These are phyloP conservation scores for Myochromella boudieri DNA, from an alignment of 768 basidiomycete species.

Conservation along the genomic window DNA sequence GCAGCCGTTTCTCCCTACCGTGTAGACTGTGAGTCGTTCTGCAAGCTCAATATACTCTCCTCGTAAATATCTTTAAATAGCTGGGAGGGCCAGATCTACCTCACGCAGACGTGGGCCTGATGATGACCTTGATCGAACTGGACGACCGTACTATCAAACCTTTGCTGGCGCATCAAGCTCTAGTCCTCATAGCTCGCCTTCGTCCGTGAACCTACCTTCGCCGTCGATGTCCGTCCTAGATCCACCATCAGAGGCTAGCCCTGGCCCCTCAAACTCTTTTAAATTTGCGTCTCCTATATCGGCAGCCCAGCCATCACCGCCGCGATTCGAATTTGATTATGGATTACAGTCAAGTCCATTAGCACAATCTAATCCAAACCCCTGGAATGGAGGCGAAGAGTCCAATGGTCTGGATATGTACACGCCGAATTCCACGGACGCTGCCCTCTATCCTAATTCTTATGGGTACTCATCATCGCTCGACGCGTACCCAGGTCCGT, in stretches of 20 bases:
- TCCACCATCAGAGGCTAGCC: slow-evolving; percentile 51
- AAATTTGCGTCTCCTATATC: slow-evolving; percentile 46
- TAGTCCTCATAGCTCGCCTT: slow-evolving; percentile 76
- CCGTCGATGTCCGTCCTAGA: slow-evolving; percentile 58
- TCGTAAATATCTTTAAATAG: slow-evolving; percentile 23
- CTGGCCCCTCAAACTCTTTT: slow-evolving; percentile 49
- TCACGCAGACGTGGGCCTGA: slow-evolving; percentile 74
- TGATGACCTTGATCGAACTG: slow-evolving; percentile 50
- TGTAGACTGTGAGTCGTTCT: slow-evolving; percentile 54
- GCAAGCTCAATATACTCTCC: not conserved
- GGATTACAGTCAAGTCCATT: slow-evolving; percentile 38
- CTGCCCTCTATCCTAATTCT: slow-evolving; percentile 41
- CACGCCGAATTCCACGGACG: slow-evolving; percentile 39
- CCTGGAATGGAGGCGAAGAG: slow-evolving; percentile 45
- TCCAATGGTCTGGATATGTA: slow-evolving; percentile 41
- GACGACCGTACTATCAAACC: slow-evolving; percentile 48
- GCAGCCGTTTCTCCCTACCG: slow-evolving; percentile 65
- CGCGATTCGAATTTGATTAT: slow-evolving; percentile 59
- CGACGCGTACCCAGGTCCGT: slow-evolving; percentile 41
- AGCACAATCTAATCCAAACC: slow-evolving; percentile 35
- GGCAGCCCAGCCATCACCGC: slow-evolving; percentile 52
- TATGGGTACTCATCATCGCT: slow-evolving; percentile 43
- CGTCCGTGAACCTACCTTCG: slow-evolving; percentile 70
- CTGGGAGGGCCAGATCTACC: slow-evolving; percentile 71
- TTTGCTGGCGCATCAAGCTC: slow-evolving; percentile 45